A percentile compares a stretch with the other conserved stretches of the same genome.
Conservation (phyloP, 768 basidiomycete genomes). For the Tylopilus subfusipes region DNA sequence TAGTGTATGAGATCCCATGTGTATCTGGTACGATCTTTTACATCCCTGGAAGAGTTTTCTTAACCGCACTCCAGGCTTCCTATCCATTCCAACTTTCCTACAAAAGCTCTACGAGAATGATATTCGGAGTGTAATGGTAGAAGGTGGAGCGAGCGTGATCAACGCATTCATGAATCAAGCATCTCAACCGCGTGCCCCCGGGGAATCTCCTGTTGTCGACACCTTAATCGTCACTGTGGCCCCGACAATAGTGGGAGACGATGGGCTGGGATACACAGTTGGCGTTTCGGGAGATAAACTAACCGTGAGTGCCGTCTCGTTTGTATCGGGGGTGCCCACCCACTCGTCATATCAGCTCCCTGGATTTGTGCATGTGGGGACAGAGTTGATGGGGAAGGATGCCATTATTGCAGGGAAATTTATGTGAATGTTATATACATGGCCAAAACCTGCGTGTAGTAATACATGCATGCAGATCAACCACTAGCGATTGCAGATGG, state of each 20-base stretch:
- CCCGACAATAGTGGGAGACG: slow-evolving; percentile 73
- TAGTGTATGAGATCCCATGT: slow-evolving; percentile 50
- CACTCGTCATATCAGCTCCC: slow-evolving; percentile 16
- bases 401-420: slow-evolving; percentile 29
- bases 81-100: slow-evolving; percentile 52
- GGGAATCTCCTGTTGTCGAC: slow-evolving; percentile 48
- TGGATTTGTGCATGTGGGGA: slow-evolving; percentile 27
- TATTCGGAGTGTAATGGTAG: slow-evolving; percentile 84
- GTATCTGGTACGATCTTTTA: slow-evolving; percentile 33
- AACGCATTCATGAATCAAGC: slow-evolving; percentile 38
- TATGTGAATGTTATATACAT: slow-evolving; percentile 2
- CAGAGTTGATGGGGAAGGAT: slow-evolving; percentile 33
- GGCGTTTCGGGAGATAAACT: slow-evolving; percentile 14
- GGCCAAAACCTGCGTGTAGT: neutral
- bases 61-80: slow-evolving; percentile 26
- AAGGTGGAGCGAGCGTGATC: slow-evolving; percentile 88
- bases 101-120: slow-evolving; percentile 49
- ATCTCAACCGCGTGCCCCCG: slow-evolving; percentile 3
- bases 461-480: neutral
- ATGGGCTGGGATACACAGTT: slow-evolving; percentile 58
- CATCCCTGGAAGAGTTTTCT: neutral
- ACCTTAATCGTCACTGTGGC: slow-evolving; percentile 81
- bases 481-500: neutral
- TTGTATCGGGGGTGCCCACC: neutral
- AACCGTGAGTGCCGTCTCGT: slow-evolving; percentile 7